phyloP scores from a whole-genome alignment of 2,329 filamentous ascomycete species.

The Falciphora oryzae region DNA sequence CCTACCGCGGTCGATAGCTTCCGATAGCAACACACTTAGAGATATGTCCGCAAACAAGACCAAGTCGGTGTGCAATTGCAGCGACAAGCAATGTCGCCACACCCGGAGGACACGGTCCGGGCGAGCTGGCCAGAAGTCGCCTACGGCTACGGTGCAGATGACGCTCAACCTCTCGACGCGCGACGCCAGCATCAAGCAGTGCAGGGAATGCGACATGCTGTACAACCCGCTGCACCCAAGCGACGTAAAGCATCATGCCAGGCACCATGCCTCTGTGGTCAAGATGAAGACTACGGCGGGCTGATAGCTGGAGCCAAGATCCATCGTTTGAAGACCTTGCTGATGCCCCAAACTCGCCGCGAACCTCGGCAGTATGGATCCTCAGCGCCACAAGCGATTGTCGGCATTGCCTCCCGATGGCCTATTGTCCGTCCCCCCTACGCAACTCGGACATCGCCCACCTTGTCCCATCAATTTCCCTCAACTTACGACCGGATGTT shows the following conservation, averaged over 20 bases:
- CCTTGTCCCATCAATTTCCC: too few species aligned
- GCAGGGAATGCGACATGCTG: constrained; percentile 35
- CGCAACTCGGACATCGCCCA: too few species aligned
- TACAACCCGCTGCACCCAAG: constrained; percentile 40
- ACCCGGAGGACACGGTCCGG: not conserved
- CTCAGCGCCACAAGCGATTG: too few species aligned
- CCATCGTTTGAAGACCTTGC: not conserved
- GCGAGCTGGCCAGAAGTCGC: not conserved
- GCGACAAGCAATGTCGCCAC: not conserved
- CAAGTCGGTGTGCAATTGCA: not conserved
- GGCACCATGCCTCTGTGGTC: constrained; percentile 16
- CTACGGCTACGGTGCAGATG: constrained; percentile 28
- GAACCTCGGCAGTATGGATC: not conserved
- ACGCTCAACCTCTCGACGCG: constrained; percentile 35
- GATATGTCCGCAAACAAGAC: not conserved
- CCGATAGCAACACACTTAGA: not conserved
- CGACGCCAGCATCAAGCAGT: constrained; percentile 31
- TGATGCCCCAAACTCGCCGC: not conserved
- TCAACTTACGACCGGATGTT: too few species aligned
- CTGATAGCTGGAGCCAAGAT: not conserved
- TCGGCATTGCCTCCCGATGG: too few species aligned
- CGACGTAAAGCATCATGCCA: constrained; percentile 35
- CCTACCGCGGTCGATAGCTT: not conserved
- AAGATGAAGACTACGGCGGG: constrained; percentile 1
- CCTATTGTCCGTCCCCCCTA: too few species aligned